Evolutionary conservation across 495 filamentous ascomycete genomes (phyloP).

Genomic region (Neurospora sp.): DNA sequence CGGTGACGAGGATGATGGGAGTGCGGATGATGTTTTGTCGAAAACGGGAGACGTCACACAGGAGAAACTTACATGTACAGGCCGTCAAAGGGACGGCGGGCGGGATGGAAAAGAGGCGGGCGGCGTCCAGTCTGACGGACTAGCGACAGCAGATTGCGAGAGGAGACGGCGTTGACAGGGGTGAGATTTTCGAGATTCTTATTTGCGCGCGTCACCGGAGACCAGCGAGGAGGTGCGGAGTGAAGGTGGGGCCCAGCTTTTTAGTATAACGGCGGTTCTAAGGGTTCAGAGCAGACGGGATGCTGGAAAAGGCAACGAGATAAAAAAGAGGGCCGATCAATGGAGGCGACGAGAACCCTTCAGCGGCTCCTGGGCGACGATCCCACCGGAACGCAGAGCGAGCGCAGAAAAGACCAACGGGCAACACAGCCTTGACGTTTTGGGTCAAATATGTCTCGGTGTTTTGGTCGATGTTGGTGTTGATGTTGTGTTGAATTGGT

Average conservation of each 20-base stretch:
- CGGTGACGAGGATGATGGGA: neutral
- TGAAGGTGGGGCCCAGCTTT: slow-evolving; percentile 5
- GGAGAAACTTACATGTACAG: neutral
- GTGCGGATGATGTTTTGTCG: neutral
- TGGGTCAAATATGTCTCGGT: neutral
- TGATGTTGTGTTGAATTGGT: neutral
- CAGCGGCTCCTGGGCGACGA: neutral
- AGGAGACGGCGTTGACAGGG: slow-evolving; percentile 7
- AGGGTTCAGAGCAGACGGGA: neutral
- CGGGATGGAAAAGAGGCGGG: neutral
- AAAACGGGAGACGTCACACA: neutral
- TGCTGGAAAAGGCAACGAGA: neutral
- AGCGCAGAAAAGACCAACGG: neutral
- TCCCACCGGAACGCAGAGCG: neutral
- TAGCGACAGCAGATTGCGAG: slow-evolving; percentile 6
- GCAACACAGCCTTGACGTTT: neutral
- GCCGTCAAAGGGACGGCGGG: neutral
- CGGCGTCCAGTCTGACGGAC: neutral
- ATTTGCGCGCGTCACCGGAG: slow-evolving; percentile 16
- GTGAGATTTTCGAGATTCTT: slow-evolving; percentile 10
- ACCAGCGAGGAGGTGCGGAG: slow-evolving; percentile 1
- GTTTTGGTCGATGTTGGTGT: neutral
- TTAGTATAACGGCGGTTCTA: neutral
- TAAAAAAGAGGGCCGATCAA: neutral
- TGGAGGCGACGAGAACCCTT: neutral